These are phyloP conservation scores for Heliocybe sulcata DNA, from an alignment of 1,284 basidiomycete species.

Conservation along the genomic window DNA sequence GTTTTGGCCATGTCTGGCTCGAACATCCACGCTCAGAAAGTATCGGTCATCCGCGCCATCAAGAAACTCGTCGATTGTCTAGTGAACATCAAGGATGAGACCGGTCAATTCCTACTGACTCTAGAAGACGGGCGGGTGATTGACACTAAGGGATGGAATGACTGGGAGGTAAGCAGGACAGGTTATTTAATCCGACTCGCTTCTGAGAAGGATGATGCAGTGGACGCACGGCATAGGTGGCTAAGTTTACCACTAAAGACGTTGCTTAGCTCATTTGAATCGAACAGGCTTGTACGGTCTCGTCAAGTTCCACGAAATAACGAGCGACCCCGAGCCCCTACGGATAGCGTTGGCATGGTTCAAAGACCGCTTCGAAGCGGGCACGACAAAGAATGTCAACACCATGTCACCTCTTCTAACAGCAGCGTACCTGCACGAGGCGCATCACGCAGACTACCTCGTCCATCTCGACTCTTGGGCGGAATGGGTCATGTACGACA, in stretches of 20 bases:
- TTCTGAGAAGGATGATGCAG: slow-evolving; percentile 12
- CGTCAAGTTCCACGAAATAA: slow-evolving; percentile 37
- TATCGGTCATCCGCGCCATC: slow-evolving; percentile 28
- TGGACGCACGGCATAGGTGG: slow-evolving; percentile 56
- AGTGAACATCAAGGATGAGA: slow-evolving; percentile 54
- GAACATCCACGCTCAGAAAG: slow-evolving; percentile 25
- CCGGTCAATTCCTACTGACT: slow-evolving; percentile 48
- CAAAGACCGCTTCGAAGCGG: slow-evolving; percentile 42
- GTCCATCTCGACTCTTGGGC: slow-evolving; percentile 55
- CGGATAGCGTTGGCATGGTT: slow-evolving; percentile 50
- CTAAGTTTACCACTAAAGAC: not conserved
- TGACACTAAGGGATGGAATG: slow-evolving; percentile 62
- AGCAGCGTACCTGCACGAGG: slow-evolving; percentile 45
- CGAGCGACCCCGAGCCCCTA: slow-evolving; percentile 34
- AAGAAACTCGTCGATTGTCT: slow-evolving; percentile 45
- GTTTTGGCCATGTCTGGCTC: slow-evolving; percentile 22
- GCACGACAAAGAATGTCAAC: slow-evolving; percentile 64
- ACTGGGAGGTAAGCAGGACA: slow-evolving; percentile 42
- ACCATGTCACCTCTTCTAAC: slow-evolving; percentile 60
- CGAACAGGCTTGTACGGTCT: slow-evolving; percentile 35
- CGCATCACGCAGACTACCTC: slow-evolving; percentile 29
- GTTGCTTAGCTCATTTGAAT: not conserved
- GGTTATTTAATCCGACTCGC: not conserved
- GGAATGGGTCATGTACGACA: slow-evolving; percentile 57
- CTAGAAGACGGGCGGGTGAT: slow-evolving; percentile 51